Evolutionary conservation across 2,329 filamentous ascomycete species (phyloP).

Genomic region (Aspergillus viridinutans): DNA sequence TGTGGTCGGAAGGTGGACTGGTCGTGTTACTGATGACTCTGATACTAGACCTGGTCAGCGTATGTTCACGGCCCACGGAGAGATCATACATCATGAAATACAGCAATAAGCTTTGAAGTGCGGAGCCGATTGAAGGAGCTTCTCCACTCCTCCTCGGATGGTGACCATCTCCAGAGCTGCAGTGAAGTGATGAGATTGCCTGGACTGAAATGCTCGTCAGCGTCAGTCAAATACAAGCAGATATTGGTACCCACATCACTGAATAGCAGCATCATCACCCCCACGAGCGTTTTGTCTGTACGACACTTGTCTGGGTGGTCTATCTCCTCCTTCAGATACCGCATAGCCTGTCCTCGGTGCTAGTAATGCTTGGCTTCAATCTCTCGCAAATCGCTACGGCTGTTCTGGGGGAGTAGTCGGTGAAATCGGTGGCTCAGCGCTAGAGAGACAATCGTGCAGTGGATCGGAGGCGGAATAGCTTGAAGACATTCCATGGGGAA

Average conservation of each 20-base stretch:
- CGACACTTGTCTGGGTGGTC: neutral
- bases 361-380: constrained; percentile 2
- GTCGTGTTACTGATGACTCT: constrained; percentile 8
- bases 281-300: constrained; percentile 2
- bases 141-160: constrained; percentile 2
- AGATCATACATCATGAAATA: constrained; percentile 5
- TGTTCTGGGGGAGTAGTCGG: neutral
- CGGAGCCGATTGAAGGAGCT: neutral
- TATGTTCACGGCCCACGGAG: neutral
- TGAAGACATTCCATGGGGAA: constrained; percentile 2
- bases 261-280: constrained; percentile 6
- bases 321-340: neutral
- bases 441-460: constrained; percentile 4
- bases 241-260: constrained; percentile 1
- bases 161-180: constrained; percentile 4
- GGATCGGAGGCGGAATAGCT: neutral
- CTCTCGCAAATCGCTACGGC: neutral
- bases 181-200: constrained; percentile 6
- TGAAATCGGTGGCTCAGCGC: constrained; percentile 4
- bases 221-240: too few relatives aligned
- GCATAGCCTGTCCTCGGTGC: constrained; percentile 5
- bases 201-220: neutral
- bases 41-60: neutral
- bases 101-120: neutral
- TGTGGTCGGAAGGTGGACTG: constrained; percentile 3